Evolutionary conservation across 371 early-diverging fungal genomes (phyloP), one percentile per base, ranked within the genome.

Genomic region (Syncephalastrum sp.): DNA sequence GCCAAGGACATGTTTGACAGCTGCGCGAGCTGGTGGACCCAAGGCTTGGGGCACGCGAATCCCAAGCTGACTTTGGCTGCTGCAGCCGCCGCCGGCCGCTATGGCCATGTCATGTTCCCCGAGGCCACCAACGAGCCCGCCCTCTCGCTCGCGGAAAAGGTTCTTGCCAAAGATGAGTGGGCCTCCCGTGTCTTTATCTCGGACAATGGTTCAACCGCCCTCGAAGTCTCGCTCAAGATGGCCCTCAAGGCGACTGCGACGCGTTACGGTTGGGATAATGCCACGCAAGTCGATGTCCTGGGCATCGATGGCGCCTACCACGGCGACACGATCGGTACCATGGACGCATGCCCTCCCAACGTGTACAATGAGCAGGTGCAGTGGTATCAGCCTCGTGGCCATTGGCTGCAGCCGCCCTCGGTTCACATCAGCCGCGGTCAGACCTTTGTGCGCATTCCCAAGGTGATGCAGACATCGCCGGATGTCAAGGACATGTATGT

Each of bases 21-120:
- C 5, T 88, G 89, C 63, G 90, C 90, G 19, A 84, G 84, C 64
- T 92, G 93, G 93, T 92, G 91, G 93, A 92, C 93, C 12, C 90
- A 92, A 63, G 86, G 85, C 13, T 64, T 92, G 16, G 93, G 91
- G 3, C 93, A 92, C 64, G 91, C 82, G 46, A 84, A 86, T 43
- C 82, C 82, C 1, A 60, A 73, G 5, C 68, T 92, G 45, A 79
- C 87, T 1, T 60, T 79, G 29, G 72, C 89, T 3, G 87, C 88
- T 1, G 84, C 89, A 0, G 64, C 84, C 59, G 90, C 91, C 1
- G 81, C 90, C 1, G 90, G 89, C 16, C 82, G 91, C 3, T 92
- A 91, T 62, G 93, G 93, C 25, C 93, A 92, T 60, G 86, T 92
- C 54, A 88, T 92, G 65, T 89, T 87, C 64, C 93, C 93, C 5